phyloP scores from a whole-genome alignment of 768 basidiomycete species.

The Goffeauzyma gilvescens region DNA sequence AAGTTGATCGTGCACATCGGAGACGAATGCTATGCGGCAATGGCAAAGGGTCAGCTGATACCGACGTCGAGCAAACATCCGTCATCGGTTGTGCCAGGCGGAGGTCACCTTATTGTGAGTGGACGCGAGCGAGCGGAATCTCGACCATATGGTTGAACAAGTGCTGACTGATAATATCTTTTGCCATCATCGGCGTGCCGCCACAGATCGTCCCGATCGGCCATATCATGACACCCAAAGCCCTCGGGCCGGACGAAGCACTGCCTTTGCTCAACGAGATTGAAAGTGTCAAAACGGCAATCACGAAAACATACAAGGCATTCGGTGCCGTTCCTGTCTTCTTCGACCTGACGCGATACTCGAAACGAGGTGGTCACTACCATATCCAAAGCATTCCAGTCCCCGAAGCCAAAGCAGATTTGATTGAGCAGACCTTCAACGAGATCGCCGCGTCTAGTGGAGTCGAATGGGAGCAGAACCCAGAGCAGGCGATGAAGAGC shows the following conservation, averaged over 20 bases:
- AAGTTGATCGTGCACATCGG: slow-evolving; percentile 91
- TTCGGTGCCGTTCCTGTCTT: slow-evolving; percentile 50
- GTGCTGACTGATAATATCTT: background rate
- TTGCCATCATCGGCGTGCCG: background rate
- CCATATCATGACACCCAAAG: slow-evolving; percentile 71
- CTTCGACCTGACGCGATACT: slow-evolving; percentile 72
- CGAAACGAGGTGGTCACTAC: slow-evolving; percentile 77
- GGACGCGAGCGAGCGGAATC: too few relatives aligned
- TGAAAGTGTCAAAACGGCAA: slow-evolving; percentile 57
- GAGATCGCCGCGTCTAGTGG: slow-evolving; percentile 45
- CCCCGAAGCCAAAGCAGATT: slow-evolving; percentile 39
- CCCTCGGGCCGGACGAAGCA: slow-evolving; percentile 61
- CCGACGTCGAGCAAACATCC: slow-evolving; percentile 42
- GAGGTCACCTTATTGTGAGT: slow-evolving; percentile 85
- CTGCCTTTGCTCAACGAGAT: slow-evolving; percentile 63
- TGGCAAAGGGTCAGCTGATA: slow-evolving; percentile 89
- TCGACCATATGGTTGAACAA: slow-evolving; percentile 34
- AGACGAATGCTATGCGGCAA: slow-evolving; percentile 73
- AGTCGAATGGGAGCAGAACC: slow-evolving; percentile 43
- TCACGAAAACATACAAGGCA: slow-evolving; percentile 52
- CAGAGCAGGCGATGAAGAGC: slow-evolving; percentile 42
- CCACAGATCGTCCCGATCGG: slow-evolving; percentile 40
- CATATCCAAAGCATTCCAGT: slow-evolving; percentile 54
- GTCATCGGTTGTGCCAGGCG: slow-evolving; percentile 56
- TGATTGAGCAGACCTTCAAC: slow-evolving; percentile 32